These are phyloP conservation scores for Polyporus tsugae DNA, from an alignment of 1,284 basidiomycete species.

Conservation along the genomic window DNA sequence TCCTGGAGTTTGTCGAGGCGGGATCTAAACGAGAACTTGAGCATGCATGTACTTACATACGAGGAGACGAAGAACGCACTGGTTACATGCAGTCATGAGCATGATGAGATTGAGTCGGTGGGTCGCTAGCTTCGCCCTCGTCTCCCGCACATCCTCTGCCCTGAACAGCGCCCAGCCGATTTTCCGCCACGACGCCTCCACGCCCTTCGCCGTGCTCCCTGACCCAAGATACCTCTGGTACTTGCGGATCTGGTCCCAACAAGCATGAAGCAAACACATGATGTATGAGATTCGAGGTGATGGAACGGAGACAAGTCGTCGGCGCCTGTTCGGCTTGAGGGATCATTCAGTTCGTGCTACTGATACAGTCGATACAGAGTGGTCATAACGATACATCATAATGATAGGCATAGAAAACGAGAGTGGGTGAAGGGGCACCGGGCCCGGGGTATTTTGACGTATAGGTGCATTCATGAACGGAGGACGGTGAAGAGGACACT, in stretches of 20 bases:
- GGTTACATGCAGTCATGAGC: slow-evolving; percentile 1
- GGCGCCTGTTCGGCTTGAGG: not conserved
- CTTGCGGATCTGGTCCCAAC: not conserved
- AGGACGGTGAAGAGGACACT: slow-evolving; percentile 10
- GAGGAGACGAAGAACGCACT: not conserved
- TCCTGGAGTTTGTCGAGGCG: not conserved
- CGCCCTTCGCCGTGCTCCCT: not conserved
- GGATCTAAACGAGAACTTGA: not conserved
- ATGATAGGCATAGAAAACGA: not conserved
- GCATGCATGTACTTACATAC: not conserved
- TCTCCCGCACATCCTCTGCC: slow-evolving; percentile 2
- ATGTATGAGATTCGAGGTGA: not conserved
- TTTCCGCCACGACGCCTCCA: not conserved
- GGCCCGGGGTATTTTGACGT: not conserved
- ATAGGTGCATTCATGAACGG: slow-evolving; percentile 8
- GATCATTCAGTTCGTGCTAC: not conserved
- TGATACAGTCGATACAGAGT: slow-evolving; percentile 5
- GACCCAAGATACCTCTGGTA: not conserved
- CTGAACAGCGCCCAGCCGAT: not conserved
- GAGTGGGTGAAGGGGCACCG: not conserved
- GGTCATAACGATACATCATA: slow-evolving; percentile 9
- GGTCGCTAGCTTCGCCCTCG: not conserved
- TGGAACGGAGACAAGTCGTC: not conserved
- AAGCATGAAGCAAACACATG: not conserved
- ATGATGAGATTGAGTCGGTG: not conserved